A percentile compares a stretch with the other conserved stretches of the same genome.
Evolutionary conservation across 345 rosid genomes (phyloP).

Genomic region (Anacardium occidentale): DNA sequence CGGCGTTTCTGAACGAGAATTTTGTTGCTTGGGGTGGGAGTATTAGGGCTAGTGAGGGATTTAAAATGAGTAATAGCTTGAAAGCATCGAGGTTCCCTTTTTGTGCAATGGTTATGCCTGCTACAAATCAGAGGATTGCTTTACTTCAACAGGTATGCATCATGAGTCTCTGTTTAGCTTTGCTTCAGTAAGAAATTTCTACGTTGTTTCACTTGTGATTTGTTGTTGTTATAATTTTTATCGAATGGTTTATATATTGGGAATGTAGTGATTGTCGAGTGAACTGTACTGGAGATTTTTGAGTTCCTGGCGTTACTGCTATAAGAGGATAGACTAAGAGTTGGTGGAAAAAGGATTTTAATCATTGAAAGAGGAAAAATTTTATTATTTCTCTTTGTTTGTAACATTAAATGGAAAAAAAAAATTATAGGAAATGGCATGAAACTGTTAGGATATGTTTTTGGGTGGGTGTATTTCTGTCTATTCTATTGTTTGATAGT

Average conservation of each 20-base stretch:
- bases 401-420: too few relatives aligned
- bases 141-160: slow-evolving; percentile 80
- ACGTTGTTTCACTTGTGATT: background rate
- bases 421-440: background rate
- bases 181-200: too few relatives aligned
- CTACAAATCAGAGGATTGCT: slow-evolving; percentile 90
- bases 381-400: background rate
- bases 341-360: background rate
- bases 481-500: too few relatives aligned
- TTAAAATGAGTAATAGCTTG: slow-evolving; percentile 98
- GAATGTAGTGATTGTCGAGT: background rate
- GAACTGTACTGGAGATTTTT: background rate
- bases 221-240: background rate
- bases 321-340: background rate
- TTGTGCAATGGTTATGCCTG: slow-evolving; percentile 97
- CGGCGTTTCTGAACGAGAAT: slow-evolving; percentile 82
- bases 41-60: slow-evolving; percentile 92
- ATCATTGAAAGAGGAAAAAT: background rate
- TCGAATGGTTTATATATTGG: background rate
- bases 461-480: background rate
- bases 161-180: background rate
- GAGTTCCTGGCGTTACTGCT: background rate
- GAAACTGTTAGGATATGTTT: background rate
- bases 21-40: slow-evolving; percentile 96
- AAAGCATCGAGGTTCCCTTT: slow-evolving; percentile 93